Conservation (phyloP, 305 asterid species). For the Solanum hybrid region DNA sequence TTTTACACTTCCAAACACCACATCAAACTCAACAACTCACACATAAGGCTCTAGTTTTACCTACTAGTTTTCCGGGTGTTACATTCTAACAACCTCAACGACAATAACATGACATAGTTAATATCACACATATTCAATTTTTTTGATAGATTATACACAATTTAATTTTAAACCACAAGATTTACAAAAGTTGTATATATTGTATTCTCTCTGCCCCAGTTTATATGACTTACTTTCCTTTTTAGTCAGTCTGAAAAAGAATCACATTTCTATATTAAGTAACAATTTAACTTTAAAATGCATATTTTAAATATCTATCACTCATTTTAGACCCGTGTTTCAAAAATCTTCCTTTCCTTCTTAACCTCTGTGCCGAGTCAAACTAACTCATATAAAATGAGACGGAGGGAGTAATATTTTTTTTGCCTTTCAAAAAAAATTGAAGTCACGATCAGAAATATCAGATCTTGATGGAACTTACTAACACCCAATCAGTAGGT, state of each 20-base stretch:
- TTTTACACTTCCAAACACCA: too few relatives aligned
- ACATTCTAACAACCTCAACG: too few relatives aligned
- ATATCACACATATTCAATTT: not conserved
- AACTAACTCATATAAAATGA: not conserved
- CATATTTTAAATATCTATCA: too few relatives aligned
- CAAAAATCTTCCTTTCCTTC: not conserved
- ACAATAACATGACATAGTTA: not conserved
- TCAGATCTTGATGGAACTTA: not conserved
- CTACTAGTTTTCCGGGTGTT: too few relatives aligned
- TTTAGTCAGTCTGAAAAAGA: not conserved
- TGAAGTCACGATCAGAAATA: not conserved
- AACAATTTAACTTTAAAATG: not conserved
- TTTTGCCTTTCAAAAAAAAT: too few relatives aligned
- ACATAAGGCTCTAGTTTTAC: too few relatives aligned
- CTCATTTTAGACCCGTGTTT: not conserved
- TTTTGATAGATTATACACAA: not conserved
- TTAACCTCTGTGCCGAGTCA: too few relatives aligned
- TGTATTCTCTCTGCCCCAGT: not conserved
- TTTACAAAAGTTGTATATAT: too few relatives aligned
- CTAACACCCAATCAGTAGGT: not conserved
- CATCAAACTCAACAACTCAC: too few relatives aligned
- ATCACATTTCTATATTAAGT: too few relatives aligned
- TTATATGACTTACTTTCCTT: not conserved
- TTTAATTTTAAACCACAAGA: not conserved
- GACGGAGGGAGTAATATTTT: not conserved